phyloP scores from a whole-genome alignment of 805 yeast species.

The Candida namnaoensis region DNA sequence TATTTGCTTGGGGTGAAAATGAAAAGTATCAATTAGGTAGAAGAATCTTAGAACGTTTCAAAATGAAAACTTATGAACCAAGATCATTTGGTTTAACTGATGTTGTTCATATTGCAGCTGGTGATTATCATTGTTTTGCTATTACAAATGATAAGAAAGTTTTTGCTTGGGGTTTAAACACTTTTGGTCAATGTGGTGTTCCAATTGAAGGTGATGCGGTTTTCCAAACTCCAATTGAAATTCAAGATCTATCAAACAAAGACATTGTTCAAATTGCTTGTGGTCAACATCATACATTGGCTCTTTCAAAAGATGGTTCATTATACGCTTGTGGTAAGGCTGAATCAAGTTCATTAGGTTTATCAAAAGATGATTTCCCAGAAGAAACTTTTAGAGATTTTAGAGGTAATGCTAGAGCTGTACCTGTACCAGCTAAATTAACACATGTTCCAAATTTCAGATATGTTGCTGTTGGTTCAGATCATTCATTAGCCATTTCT shows the following conservation, averaged over 20 bases:
- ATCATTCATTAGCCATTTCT: slow-evolving; percentile 83
- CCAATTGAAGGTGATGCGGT: slow-evolving; percentile 81
- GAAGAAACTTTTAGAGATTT: slow-evolving; percentile 66
- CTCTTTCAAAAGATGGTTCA: slow-evolving; percentile 63
- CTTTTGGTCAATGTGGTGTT: slow-evolving; percentile 92
- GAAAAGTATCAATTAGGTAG: slow-evolving; percentile 91
- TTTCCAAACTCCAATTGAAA: slow-evolving; percentile 67
- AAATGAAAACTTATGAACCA: slow-evolving; percentile 67
- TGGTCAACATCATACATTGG: slow-evolving; percentile 91
- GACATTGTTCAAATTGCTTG: slow-evolving; percentile 60
- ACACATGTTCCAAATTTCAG: slow-evolving; percentile 47
- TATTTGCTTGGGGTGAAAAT: slow-evolving; percentile 96
- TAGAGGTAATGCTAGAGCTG: slow-evolving; percentile 73
- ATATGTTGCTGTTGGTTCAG: slow-evolving; percentile 75
- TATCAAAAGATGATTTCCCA: slow-evolving; percentile 59
- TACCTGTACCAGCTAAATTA: slow-evolving; percentile 77
- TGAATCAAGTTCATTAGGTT: slow-evolving; percentile 91
- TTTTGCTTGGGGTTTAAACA: slow-evolving; percentile 91
- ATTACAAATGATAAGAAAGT: slow-evolving; percentile 64
- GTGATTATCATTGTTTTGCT: slow-evolving; percentile 96
- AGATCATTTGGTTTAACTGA: slow-evolving; percentile 77
- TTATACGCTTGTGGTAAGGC: slow-evolving; percentile 83
- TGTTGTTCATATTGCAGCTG: slow-evolving; percentile 76
- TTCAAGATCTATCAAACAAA: slow-evolving; percentile 53
- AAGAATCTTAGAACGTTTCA: slow-evolving; percentile 70